Percentiles rank a stretch among this genome's conserved stretches.
These are phyloP conservation scores for Paraphaeosphaeria minitans DNA, from an alignment of 2,329 filamentous ascomycete genomes.

Conservation along the genomic window DNA sequence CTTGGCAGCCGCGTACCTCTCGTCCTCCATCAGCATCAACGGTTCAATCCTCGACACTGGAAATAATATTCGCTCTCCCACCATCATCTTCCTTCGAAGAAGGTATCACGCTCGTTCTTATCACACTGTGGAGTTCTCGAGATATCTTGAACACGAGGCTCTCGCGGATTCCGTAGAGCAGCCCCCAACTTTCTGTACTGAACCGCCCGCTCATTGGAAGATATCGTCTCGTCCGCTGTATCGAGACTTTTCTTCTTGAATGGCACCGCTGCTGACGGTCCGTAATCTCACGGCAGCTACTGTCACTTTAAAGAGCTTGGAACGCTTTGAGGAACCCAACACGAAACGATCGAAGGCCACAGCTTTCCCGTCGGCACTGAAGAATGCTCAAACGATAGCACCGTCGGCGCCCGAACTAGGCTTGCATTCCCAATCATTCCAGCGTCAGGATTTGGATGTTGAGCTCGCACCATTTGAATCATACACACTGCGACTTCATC, in stretches of 20 bases:
- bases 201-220: neutral
- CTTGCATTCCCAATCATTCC: conserved; percentile 65
- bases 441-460: conserved; percentile 66
- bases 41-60: no score
- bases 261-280: conserved; percentile 65
- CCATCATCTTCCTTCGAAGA: no score
- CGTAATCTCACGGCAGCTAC: conserved; percentile 79
- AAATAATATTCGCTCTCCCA: no score
- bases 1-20: neutral
- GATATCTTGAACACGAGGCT: no score
- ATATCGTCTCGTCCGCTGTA: neutral
- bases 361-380: conserved; percentile 41
- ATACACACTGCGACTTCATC: conserved; percentile 63
- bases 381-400: conserved; percentile 23
- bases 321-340: conserved; percentile 70
- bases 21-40: neutral
- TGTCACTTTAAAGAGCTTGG: conserved; percentile 73
- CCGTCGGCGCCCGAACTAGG: conserved; percentile 52
- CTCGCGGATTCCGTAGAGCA: neutral
- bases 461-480: conserved; percentile 71
- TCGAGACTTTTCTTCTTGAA: conserved; percentile 5
- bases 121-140: no score
- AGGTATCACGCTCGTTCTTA: no score
- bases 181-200: neutral
- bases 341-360: conserved; percentile 42